A percentile compares a stretch with the other conserved stretches of the same genome.
phyloP scores from a whole-genome alignment of 192 early-diverging fungal species.

The Gryganskiella cystojenkinii region DNA sequence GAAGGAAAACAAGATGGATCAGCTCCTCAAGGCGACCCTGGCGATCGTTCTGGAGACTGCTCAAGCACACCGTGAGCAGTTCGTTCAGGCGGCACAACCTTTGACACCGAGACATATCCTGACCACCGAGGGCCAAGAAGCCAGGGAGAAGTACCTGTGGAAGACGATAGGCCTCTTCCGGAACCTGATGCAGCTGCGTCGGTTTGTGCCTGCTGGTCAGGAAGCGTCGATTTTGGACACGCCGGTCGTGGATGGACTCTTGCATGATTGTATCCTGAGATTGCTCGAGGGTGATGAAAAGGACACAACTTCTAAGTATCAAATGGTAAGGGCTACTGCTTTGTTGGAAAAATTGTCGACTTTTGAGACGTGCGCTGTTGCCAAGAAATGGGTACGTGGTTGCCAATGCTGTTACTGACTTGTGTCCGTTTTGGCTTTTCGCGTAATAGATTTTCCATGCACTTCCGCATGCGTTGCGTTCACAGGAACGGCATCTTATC shows the following conservation, averaged over 20 bases:
- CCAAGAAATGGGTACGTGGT: neutral
- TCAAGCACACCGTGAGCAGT: constrained; percentile 33
- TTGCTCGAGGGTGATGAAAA: constrained; percentile 46
- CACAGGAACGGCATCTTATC: constrained; percentile 36
- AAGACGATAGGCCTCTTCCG: constrained; percentile 40
- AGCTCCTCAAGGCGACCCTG: constrained; percentile 27
- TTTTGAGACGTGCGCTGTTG: neutral
- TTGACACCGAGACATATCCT: constrained; percentile 43
- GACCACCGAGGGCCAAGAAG: constrained; percentile 13
- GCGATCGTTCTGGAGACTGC: constrained; percentile 23
- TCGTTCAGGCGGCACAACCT: constrained; percentile 39
- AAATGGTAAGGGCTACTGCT: constrained; percentile 18
- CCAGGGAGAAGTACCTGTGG: constrained; percentile 38
- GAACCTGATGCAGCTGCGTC: constrained; percentile 38
- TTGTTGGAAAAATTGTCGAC: neutral
- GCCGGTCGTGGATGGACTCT: constrained; percentile 33
- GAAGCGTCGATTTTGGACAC: constrained; percentile 9
- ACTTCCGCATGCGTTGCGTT: constrained; percentile 38
- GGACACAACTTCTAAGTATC: constrained; percentile 43
- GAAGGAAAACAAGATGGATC: constrained; percentile 43
- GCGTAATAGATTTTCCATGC: constrained; percentile 37
- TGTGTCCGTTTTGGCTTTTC: neutral
- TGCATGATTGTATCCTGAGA: constrained; percentile 49
- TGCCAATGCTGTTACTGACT: neutral
- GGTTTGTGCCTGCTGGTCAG: constrained; percentile 42